Evolutionary conservation across 2,329 filamentous ascomycete genomes (phyloP).

Genomic region (Aureobasidium sp.): DNA sequence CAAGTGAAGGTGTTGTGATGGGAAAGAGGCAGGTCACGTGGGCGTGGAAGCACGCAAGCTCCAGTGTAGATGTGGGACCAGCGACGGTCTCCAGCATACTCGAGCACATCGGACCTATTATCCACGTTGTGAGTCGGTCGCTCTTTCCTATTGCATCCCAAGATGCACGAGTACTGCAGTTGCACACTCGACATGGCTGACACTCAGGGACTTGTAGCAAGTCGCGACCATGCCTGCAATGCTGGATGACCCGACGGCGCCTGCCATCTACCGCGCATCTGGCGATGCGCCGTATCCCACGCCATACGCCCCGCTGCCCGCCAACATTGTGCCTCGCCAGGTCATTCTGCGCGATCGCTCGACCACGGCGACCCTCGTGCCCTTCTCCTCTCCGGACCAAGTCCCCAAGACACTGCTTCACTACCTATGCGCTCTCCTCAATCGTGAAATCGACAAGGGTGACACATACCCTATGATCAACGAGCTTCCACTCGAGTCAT

Average conservation of each 20-base stretch:
- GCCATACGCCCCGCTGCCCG: constrained; percentile 54
- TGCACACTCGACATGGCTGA: not conserved
- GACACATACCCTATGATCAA: constrained; percentile 88
- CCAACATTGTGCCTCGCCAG: constrained; percentile 61
- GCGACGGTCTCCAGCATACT: constrained; percentile 3
- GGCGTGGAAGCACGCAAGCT: not conserved
- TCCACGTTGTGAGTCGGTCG: not conserved
- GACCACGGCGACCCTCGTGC: constrained; percentile 74
- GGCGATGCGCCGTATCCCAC: constrained; percentile 58
- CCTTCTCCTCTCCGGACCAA: constrained; percentile 66
- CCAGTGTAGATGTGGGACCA: constrained; percentile 6
- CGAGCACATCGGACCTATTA: not conserved
- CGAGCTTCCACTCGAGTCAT: constrained; percentile 61
- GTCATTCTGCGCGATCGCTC: constrained; percentile 77
- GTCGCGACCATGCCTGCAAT: constrained; percentile 57
- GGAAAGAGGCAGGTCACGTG: not conserved
- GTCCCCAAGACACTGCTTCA: constrained; percentile 66
- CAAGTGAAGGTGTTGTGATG: not conserved
- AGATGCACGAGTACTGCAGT: not conserved
- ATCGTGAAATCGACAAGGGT: constrained; percentile 83
- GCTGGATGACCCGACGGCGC: constrained; percentile 64
- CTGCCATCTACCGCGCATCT: constrained; percentile 61
- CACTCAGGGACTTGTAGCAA: not conserved
- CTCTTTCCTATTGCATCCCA: not conserved
- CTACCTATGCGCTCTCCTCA: constrained; percentile 76